Conservation (phyloP, 2,329 filamentous ascomycete genomes). For the Botrytis paeoniae region DNA sequence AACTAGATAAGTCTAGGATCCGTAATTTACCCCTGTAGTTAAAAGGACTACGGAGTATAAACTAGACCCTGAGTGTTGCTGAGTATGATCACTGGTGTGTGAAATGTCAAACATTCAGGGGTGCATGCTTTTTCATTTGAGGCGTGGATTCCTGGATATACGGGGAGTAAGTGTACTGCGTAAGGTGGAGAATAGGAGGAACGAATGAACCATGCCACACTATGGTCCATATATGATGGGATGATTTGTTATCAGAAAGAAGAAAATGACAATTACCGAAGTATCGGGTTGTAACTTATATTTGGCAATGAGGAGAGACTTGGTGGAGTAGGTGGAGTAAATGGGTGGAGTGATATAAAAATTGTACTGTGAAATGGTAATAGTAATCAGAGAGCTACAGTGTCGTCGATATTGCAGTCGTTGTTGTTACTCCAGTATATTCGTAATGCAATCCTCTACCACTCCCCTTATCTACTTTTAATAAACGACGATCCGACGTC, state of each 20-base stretch:
- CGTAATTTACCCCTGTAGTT: not conserved
- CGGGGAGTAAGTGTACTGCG: not conserved
- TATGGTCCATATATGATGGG: not conserved
- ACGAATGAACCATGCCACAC: not conserved
- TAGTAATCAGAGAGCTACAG: not conserved
- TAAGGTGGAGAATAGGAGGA: slow-evolving; percentile 11
- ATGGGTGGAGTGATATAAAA: not conserved
- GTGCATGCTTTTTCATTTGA: slow-evolving; percentile 6
- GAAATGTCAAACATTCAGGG: slow-evolving; percentile 18
- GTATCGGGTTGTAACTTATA: not conserved
- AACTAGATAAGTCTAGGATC: not conserved
- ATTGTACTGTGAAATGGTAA: not conserved
- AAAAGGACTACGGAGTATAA: not conserved
- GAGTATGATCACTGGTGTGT: not conserved
- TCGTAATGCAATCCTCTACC: not conserved
- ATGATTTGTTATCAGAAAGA: not conserved
- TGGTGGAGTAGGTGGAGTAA: not conserved
- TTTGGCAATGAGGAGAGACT: not conserved
- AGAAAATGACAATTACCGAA: not conserved
- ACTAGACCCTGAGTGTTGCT: not conserved
- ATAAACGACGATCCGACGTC: not conserved
- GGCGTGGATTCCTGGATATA: not conserved
- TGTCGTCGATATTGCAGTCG: not conserved
- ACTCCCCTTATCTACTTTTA: not conserved
- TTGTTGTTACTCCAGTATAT: not conserved